These are phyloP conservation scores for Sporothrix pallida DNA, from an alignment of 2,329 filamentous ascomycete species.

Conservation along the genomic window DNA sequence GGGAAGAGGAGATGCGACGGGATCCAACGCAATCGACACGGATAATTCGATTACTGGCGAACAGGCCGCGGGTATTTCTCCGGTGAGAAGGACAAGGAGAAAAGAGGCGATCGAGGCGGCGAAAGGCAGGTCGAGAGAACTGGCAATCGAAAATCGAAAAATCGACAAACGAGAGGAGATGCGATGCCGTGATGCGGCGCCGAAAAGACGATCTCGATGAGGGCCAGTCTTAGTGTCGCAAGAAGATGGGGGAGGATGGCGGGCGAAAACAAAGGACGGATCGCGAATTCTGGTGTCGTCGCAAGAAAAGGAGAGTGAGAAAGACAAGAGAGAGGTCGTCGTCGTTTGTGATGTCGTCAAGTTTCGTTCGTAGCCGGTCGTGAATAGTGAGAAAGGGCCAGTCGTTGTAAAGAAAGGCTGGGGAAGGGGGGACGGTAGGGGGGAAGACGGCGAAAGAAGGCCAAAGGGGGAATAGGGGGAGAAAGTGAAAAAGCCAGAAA, in stretches of 20 bases:
- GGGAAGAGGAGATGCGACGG: slow-evolving; percentile 25
- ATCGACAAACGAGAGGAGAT: slow-evolving; percentile 23
- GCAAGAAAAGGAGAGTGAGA: background rate
- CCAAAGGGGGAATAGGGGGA: slow-evolving; percentile 33
- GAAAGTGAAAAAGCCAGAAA: slow-evolving; percentile 23
- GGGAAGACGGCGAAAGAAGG: slow-evolving; percentile 4
- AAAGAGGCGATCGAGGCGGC: background rate
- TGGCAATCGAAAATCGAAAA: background rate
- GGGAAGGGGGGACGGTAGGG: slow-evolving; percentile 12
- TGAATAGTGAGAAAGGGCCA: slow-evolving; percentile 11
- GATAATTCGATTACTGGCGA: slow-evolving; percentile 18
- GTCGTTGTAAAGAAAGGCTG: slow-evolving; percentile 33
- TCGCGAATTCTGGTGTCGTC: background rate
- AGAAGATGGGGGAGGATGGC: background rate
- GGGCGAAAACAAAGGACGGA: background rate
- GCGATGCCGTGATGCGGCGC: slow-evolving; percentile 17
- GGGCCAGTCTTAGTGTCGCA: background rate
- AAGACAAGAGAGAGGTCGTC: background rate
- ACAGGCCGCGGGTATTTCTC: slow-evolving; percentile 18
- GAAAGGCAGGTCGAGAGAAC: background rate
- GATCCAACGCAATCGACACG: slow-evolving; percentile 25
- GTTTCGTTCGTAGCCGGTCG: slow-evolving; percentile 11
- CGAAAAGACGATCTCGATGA: slow-evolving; percentile 11
- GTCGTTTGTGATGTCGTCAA: slow-evolving; percentile 14
- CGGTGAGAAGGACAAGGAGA: background rate